Evolutionary conservation across 108 stramenopile genomes (phyloP), one percentile per base, ranked within the genome.

Genomic region (Epithemia pelagica): DNA sequence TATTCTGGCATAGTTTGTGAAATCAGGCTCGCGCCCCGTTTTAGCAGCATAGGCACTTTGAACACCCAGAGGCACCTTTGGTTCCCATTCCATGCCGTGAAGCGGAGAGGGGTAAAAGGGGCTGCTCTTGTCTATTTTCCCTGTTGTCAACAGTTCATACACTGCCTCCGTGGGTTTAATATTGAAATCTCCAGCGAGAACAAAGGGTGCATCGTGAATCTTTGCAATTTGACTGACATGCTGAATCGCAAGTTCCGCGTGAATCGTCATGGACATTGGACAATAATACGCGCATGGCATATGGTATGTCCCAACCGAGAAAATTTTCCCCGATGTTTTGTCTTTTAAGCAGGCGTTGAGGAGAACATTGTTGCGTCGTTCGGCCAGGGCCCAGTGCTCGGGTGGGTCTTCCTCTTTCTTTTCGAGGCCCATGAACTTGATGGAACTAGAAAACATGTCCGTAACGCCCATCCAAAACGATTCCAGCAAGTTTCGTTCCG

Each of bases 271-370:
- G 8, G 93, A 88, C 53, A 75, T 71, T 0, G 95, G 95, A 33
- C 82, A 79, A 31, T 81, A 82, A 73, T 89, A 99, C 0, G 91
- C 85, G 74, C 98, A 99, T 18, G 98, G 98, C 98, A 99, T 99
- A 84, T 99, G 98, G 71, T 99, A 99, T 51, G 87, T 96, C 15
- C 83, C 86, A 32, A 99, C 70, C 21, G 67, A 80, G 74, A 93
- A 93, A 1, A 75, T 55, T 21, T 58, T 61, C n/a, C 65, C 65
- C 21, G 78, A 64, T 21, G 37, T 66, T 37, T 59, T 74, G 46
- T 89, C 80, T 70, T 75, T 61, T 56, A 95, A 73, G 8, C 74
- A 78, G 8, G 79, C 82, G 7, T 84, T 82, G 21, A 95, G 56
- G 27, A 92, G 62, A 0, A 82, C 74, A 54, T 96, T 96, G 73